Conservation (phyloP, 1,284 basidiomycete genomes). For the Ceratobasidium sp. region DNA sequence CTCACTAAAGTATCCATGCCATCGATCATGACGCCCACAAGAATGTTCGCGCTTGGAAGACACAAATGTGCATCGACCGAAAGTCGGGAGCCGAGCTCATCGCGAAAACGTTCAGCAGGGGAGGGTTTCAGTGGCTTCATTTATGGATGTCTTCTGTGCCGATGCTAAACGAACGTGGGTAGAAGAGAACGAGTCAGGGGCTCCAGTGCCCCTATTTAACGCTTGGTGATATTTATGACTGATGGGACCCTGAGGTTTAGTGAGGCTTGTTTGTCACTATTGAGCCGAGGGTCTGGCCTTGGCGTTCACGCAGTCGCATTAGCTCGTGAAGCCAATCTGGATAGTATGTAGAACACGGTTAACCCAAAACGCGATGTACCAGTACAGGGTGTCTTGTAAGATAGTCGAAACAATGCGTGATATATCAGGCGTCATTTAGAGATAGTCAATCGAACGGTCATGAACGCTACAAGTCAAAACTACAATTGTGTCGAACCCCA, state of each 20-base stretch:
- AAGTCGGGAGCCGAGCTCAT: conserved; percentile 29
- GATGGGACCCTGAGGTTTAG: background rate
- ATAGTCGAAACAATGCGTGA: no score
- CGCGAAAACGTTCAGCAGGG: conserved; percentile 24
- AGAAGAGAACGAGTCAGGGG: background rate
- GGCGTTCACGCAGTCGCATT: no score
- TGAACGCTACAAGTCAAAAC: no score
- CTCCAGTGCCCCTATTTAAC: background rate
- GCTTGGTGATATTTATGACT: background rate
- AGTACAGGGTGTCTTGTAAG: no score
- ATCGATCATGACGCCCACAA: conserved; percentile 28
- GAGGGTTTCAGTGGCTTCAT: background rate
- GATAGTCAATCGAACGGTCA: no score
- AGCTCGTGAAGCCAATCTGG: no score
- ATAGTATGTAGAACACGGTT: no score
- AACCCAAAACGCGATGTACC: no score
- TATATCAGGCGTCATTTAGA: no score
- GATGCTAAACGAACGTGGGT: background rate
- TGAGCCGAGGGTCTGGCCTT: no score
- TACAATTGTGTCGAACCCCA: no score
- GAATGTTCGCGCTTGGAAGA: conserved; percentile 26
- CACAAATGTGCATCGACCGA: conserved; percentile 14
- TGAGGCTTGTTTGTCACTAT: no score
- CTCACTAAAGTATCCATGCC: conserved; percentile 19
- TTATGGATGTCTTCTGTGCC: background rate